phyloP scores from a whole-genome alignment of 148 eudicot genomes.

The Linanthus parryae region DNA sequence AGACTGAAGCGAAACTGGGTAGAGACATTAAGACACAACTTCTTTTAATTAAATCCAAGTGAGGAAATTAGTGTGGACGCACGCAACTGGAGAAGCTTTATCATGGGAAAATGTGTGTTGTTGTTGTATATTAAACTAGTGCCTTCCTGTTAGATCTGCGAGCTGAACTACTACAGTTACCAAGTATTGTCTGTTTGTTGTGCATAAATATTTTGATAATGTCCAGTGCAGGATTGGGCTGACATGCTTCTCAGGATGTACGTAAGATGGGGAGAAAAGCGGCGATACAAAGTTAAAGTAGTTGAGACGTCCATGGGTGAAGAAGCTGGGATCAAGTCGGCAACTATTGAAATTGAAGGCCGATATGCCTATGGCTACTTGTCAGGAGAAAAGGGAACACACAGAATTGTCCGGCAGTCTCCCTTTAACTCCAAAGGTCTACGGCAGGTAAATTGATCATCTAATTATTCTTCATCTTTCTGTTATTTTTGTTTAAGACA shows the following conservation, averaged over 20 bases:
- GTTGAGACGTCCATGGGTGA: slow-evolving; percentile 90
- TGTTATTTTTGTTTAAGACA: background rate
- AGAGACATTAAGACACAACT: no score
- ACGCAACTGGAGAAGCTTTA: no score
- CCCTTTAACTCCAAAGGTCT: slow-evolving; percentile 96
- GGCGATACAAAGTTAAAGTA: slow-evolving; percentile 76
- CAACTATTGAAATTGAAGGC: slow-evolving; percentile 84
- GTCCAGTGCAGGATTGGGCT: slow-evolving; percentile 99
- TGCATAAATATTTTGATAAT: slow-evolving; percentile 54
- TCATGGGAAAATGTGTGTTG: no score
- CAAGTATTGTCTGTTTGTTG: slow-evolving; percentile 16
- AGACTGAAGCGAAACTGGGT: no score
- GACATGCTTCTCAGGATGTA: slow-evolving; percentile 99
- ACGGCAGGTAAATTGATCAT: slow-evolving; percentile 62
- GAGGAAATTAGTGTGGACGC: no score
- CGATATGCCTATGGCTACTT: slow-evolving; percentile 95
- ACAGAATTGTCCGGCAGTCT: slow-evolving; percentile 87
- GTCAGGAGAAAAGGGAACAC: slow-evolving; percentile 97
- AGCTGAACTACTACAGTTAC: no score
- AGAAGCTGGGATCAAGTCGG: slow-evolving; percentile 99
- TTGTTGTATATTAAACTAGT: background rate
- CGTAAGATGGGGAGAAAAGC: slow-evolving; percentile 97
- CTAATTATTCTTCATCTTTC: background rate
- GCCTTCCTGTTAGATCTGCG: slow-evolving; percentile 7
- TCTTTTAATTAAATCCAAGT: no score